Base-by-base conservation (phyloP, 352 stramenopile genomes). In the Phytophthora palmivora region DNA sequence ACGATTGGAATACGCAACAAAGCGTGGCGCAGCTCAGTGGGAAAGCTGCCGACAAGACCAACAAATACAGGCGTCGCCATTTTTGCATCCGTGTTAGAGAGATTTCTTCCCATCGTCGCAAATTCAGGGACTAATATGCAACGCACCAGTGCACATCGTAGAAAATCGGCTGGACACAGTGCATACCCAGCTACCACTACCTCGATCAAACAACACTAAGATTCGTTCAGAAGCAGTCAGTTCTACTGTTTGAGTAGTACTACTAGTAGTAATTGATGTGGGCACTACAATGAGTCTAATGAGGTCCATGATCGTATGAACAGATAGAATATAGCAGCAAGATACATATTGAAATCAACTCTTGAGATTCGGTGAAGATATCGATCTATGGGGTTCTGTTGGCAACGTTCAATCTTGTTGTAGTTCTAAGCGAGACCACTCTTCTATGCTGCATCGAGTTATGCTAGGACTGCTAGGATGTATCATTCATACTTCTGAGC, bases 1-100 rank as follows among this genome's bases (percentile, higher is more conserved):
- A 28, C 24, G 22, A 24, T 28, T 19, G 28, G 38, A 64, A 41
- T 57, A 43, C 48, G 42, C 34, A 43, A 44, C 26, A 38, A 63
- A 54, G 32, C 24, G 34, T 43, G 19, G 32, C 9, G 24, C 45
- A 68, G 66, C 63, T 67, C 68, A 47, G 63, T 48, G 43, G 68
- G 51, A 67, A 76, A 63, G 47, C 63, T 67, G 33, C 38, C n/a
- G 33, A 37, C 52, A 8, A 47, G 6, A 6, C 24, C 24, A 65
- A 68, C 5, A 59, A 62, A 54, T 56, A 63, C 39, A 45, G 16
- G 18, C 34, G 32, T 38, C 60, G 37, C 52, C 52, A 63, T 63
- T 69, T 68, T 69, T 64, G 45, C 39, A 41, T 64, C 46, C 34
- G 8, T 19, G 32, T 53, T 37, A 41, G 26, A 60, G 43, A 28